These are phyloP conservation scores for Tricholomella constricta DNA, from an alignment of 768 basidiomycete genomes.

Conservation along the genomic window DNA sequence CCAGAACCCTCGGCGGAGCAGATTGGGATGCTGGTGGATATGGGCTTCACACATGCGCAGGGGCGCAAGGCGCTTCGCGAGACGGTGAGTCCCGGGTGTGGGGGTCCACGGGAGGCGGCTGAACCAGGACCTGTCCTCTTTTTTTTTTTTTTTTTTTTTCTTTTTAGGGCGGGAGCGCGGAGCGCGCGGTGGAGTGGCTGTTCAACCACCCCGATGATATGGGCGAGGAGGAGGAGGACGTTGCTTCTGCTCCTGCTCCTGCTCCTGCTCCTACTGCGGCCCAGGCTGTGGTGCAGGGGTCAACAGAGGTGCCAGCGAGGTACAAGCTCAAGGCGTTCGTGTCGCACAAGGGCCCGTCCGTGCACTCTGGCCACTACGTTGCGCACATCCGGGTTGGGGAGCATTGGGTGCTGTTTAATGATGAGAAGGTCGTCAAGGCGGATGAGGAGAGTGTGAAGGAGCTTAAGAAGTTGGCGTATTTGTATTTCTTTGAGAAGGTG, in stretches of 20 bases:
- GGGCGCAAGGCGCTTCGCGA: constrained; percentile 86
- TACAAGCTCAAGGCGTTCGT: constrained; percentile 92
- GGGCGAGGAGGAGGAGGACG: constrained; percentile 52
- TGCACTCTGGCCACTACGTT: constrained; percentile 94
- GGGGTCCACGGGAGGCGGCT: too few relatives aligned
- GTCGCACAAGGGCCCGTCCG: constrained; percentile 95
- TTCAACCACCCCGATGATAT: constrained; percentile 91
- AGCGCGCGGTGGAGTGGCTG: constrained; percentile 94
- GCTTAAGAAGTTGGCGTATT: constrained; percentile 84
- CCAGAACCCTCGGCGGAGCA: constrained; percentile 71
- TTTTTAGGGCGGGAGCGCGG: constrained; percentile 65
- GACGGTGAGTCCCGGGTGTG: constrained; percentile 68
- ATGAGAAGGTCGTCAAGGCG: constrained; percentile 93
- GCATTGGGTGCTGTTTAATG: constrained; percentile 92
- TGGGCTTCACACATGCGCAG: constrained; percentile 89
- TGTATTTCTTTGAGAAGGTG: constrained; percentile 87
- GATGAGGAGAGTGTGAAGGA: constrained; percentile 80
- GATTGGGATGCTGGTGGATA: constrained; percentile 75
- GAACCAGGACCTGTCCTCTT: background rate
- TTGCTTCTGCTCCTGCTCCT: constrained; percentile 25
- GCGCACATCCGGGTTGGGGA: constrained; percentile 68
- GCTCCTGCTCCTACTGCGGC: constrained; percentile 18
- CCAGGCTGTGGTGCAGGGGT: constrained; percentile 41
- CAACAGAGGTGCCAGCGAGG: constrained; percentile 63
- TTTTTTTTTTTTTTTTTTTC: background rate